These are phyloP conservation scores for Sporothrix curviconia DNA, from an alignment of 2,329 filamentous ascomycete genomes.

Conservation along the genomic window DNA sequence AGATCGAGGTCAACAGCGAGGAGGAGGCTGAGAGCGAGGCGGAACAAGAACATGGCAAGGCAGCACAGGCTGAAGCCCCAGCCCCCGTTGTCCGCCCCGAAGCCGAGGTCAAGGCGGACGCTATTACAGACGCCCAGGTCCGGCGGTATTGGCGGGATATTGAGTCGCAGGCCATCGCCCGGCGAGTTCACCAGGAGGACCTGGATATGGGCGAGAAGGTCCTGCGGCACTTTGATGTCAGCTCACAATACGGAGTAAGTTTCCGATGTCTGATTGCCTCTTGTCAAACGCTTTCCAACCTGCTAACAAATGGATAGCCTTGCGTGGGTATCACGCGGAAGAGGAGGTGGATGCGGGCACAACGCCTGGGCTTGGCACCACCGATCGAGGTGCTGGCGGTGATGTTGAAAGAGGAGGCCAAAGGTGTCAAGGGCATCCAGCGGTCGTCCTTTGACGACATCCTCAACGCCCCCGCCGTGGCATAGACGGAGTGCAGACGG, in stretches of 20 bases:
- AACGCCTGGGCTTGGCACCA: constrained; percentile 74
- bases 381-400: constrained; percentile 88
- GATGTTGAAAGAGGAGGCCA: constrained; percentile 63
- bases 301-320: constrained; percentile 53
- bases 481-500: neutral
- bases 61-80: constrained; percentile 24
- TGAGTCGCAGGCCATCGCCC: constrained; percentile 61
- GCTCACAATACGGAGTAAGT: constrained; percentile 83
- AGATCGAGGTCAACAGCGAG: constrained; percentile 4
- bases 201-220: constrained; percentile 75
- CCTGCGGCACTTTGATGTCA: constrained; percentile 85
- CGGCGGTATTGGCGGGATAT: constrained; percentile 69
- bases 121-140: constrained; percentile 62
- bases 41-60: constrained; percentile 12
- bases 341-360: constrained; percentile 82
- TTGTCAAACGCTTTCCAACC: too few species aligned
- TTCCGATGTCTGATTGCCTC: too few species aligned
- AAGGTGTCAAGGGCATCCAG: constrained; percentile 48
- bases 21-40: neutral
- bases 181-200: constrained; percentile 70
- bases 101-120: constrained; percentile 53
- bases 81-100: constrained; percentile 28
- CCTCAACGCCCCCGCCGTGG: constrained; percentile 39
- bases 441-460: constrained; percentile 69
- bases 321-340: constrained; percentile 77